Evolutionary conservation across 176 grass and related monocot genomes (phyloP).

Genomic region (Cocos nucifera): DNA sequence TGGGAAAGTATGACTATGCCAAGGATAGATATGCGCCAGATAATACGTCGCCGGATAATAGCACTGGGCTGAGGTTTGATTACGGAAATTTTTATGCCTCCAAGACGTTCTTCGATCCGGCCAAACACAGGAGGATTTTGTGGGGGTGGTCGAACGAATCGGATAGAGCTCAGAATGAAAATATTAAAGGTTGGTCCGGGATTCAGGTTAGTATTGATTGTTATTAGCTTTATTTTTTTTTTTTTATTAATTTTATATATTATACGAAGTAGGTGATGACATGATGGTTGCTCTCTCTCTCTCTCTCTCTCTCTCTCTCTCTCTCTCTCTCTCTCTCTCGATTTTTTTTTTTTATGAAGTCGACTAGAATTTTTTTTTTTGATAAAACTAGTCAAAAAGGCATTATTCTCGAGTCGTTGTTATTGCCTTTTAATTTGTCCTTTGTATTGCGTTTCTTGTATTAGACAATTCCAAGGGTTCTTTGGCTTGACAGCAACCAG

Average conservation of each 20-base stretch:
- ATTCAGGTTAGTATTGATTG: slow-evolving; percentile 44
- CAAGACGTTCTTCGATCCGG: slow-evolving; percentile 68
- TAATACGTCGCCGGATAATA: slow-evolving; percentile 31
- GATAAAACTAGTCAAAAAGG: no score
- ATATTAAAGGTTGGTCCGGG: slow-evolving; percentile 77
- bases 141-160: slow-evolving; percentile 80
- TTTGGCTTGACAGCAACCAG: slow-evolving; percentile 55
- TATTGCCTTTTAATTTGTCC: background rate
- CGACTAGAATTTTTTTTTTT: no score
- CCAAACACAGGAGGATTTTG: slow-evolving; percentile 50
- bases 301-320: background rate
- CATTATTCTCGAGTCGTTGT: background rate
- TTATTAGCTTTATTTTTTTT: no score
- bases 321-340: background rate
- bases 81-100: slow-evolving; percentile 87
- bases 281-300: background rate
- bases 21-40: slow-evolving; percentile 57
- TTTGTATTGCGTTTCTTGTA: background rate
- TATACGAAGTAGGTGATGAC: no score
- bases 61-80: slow-evolving; percentile 59
- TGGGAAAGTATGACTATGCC: slow-evolving; percentile 54
- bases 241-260: no score
- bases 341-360: no score
- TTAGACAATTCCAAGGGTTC: slow-evolving; percentile 54
- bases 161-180: slow-evolving; percentile 38